These are phyloP conservation scores for Fallopia convolvulus DNA, from an alignment of 148 eudicot species.

Conservation along the genomic window DNA sequence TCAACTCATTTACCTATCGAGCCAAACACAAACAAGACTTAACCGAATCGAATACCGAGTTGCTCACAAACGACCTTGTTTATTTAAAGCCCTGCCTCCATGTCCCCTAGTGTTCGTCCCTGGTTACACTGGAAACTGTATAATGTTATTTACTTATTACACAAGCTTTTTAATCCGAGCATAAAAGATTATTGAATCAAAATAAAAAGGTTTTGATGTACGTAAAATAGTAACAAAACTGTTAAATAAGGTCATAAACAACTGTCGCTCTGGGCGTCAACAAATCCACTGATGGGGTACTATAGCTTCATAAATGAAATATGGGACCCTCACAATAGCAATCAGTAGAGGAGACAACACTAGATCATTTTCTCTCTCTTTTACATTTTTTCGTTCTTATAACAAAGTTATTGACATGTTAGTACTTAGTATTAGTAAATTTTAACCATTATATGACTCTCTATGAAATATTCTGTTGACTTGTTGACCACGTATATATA, in stretches of 20 bases:
- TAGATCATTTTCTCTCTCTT: background rate
- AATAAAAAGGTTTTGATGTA: background rate
- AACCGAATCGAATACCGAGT: too few species aligned
- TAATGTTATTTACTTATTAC: too few species aligned
- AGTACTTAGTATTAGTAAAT: too few species aligned
- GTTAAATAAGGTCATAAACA: background rate
- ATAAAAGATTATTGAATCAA: too few species aligned
- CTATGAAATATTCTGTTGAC: background rate
- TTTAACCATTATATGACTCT: background rate
- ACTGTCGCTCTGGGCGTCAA: slow-evolving; percentile 3
- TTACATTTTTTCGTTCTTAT: background rate
- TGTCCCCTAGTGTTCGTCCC: too few species aligned
- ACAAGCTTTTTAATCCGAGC: too few species aligned
- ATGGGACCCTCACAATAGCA: background rate
- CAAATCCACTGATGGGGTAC: slow-evolving; percentile 3
- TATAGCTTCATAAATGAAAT: slow-evolving; percentile 9
- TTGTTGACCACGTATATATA: slow-evolving; percentile 3
- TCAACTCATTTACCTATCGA: too few species aligned
- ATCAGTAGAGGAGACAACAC: slow-evolving; percentile 11
- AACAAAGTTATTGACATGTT: background rate
- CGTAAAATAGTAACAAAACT: background rate
- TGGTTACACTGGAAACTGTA: too few species aligned
- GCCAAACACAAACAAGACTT: too few species aligned
- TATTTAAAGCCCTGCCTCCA: too few species aligned
- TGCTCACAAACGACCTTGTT: too few species aligned